phyloP scores from a whole-genome alignment of 495 filamentous ascomycete species.

The Tetracladium setigerum region DNA sequence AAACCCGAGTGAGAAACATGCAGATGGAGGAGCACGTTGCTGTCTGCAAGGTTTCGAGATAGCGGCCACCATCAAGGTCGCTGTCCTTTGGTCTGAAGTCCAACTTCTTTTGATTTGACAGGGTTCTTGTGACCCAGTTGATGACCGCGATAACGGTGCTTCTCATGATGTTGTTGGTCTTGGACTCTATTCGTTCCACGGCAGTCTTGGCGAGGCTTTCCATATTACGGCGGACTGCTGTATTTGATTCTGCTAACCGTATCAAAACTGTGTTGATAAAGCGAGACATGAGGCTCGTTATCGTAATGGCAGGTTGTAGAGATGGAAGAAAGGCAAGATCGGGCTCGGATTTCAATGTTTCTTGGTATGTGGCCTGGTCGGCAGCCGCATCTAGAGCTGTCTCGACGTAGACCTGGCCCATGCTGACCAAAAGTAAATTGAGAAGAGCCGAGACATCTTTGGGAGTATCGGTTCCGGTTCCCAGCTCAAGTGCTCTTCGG shows the following conservation, averaged over 20 bases:
- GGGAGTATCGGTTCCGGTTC: constrained; percentile 76
- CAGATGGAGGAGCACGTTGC: constrained; percentile 73
- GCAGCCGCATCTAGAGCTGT: constrained; percentile 83
- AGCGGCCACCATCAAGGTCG: constrained; percentile 48
- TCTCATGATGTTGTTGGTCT: constrained; percentile 79
- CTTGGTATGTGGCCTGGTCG: constrained; percentile 67
- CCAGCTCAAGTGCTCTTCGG: constrained; percentile 83
- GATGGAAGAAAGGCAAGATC: constrained; percentile 77
- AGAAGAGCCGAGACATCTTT: constrained; percentile 89
- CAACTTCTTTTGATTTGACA: constrained; percentile 77
- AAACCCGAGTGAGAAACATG: constrained; percentile 63
- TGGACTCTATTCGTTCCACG: constrained; percentile 75
- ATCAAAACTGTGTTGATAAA: constrained; percentile 89
- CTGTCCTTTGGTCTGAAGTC: constrained; percentile 90
- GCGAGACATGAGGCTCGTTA: constrained; percentile 86
- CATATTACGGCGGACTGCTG: constrained; percentile 84
- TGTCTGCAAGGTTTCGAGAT: constrained; percentile 78
- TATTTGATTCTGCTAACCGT: constrained; percentile 76
- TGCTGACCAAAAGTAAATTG: constrained; percentile 74
- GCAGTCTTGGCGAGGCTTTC: constrained; percentile 71
- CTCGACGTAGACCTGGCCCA: constrained; percentile 93
- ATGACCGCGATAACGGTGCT: constrained; percentile 77
- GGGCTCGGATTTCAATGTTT: constrained; percentile 72
- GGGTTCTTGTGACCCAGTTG: constrained; percentile 66
- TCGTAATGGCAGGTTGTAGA: constrained; percentile 74